Evolutionary conservation across 2,329 filamentous ascomycete species (phyloP).

Genomic region (Scedosporium dehoogii): DNA sequence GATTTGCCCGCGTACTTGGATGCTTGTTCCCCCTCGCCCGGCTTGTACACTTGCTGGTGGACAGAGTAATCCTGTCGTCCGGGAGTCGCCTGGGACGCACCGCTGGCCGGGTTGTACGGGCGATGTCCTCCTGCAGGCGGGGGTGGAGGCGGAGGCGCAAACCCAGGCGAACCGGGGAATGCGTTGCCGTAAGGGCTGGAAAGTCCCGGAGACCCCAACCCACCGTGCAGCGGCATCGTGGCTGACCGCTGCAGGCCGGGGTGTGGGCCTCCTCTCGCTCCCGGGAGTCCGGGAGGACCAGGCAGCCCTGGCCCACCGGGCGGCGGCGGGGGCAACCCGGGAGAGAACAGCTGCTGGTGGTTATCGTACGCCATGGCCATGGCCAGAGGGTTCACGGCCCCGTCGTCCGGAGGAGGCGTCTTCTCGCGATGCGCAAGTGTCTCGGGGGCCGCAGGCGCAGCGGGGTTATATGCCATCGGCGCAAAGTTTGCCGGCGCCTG

Average conservation of each 20-base stretch:
- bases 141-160: slow-evolving; percentile 19
- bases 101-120: slow-evolving; percentile 35
- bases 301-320: slow-evolving; percentile 29
- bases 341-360: slow-evolving; percentile 40
- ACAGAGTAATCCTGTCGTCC: slow-evolving; percentile 40
- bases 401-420: slow-evolving; percentile 66
- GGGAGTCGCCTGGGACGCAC: slow-evolving; percentile 16
- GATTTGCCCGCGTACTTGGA: slow-evolving; percentile 37
- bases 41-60: slow-evolving; percentile 61
- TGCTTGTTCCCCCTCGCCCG: slow-evolving; percentile 49
- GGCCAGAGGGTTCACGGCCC: slow-evolving; percentile 45
- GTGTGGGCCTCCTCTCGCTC: slow-evolving; percentile 16
- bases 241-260: slow-evolving; percentile 35
- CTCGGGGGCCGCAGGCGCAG: slow-evolving; percentile 66
- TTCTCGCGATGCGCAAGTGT: slow-evolving; percentile 64
- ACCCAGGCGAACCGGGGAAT: slow-evolving; percentile 24
- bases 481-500: slow-evolving; percentile 35
- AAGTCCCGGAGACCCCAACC: slow-evolving; percentile 28
- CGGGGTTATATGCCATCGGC: slow-evolving; percentile 70
- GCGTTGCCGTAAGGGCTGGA: slow-evolving; percentile 25
- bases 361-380: slow-evolving; percentile 49
- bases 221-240: slow-evolving; percentile 34
- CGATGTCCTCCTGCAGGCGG: slow-evolving; percentile 48
- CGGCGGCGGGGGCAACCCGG: slow-evolving; percentile 33
- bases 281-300: slow-evolving; percentile 20